Conservation (phyloP, 2,329 filamentous ascomycete species). For the Phyllosticta citribraziliensis region DNA sequence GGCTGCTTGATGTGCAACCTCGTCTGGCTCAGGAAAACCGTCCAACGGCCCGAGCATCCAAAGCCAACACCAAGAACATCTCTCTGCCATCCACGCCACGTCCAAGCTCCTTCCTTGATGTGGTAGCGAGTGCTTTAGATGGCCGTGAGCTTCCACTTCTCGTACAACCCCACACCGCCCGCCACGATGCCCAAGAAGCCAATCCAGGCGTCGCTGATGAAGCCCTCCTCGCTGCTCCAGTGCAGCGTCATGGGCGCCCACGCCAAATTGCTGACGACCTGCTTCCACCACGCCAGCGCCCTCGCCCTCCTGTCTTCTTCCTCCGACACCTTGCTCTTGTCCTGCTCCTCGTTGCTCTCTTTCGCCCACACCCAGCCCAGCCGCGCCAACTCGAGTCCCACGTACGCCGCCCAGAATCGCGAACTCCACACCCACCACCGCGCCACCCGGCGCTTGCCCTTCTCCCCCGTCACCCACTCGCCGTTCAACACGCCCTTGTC, state of each 20-base stretch:
- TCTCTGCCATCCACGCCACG: neutral
- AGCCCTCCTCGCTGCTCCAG: slow-evolving; percentile 63
- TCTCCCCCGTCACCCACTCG: slow-evolving; percentile 39
- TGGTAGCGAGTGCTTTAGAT: neutral
- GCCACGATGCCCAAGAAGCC: slow-evolving; percentile 49
- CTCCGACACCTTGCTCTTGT: slow-evolving; percentile 28
- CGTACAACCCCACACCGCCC: slow-evolving; percentile 33
- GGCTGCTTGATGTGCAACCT: neutral
- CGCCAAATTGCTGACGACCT: slow-evolving; percentile 58
- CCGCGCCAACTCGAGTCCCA: slow-evolving; percentile 63
- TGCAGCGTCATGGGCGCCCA: slow-evolving; percentile 79
- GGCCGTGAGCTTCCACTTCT: slow-evolving; percentile 35
- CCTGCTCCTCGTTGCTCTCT: slow-evolving; percentile 30
- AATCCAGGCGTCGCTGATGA: slow-evolving; percentile 49
- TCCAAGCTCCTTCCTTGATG: neutral
- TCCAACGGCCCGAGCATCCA: neutral
- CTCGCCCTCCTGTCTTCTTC: slow-evolving; percentile 20
- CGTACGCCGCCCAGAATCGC: slow-evolving; percentile 70
- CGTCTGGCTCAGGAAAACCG: neutral
- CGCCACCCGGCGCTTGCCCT: slow-evolving; percentile 39
- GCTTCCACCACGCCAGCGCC: slow-evolving; percentile 49
- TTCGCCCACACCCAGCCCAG: slow-evolving; percentile 38
- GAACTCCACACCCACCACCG: slow-evolving; percentile 62
- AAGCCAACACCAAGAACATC: neutral
- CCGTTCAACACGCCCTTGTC: slow-evolving; percentile 55